Percentiles rank a stretch among this genome's conserved stretches.
These are phyloP conservation scores for Melanopsichium pennsylvanicum DNA, from an alignment of 1,284 basidiomycete species.

Conservation along the genomic window DNA sequence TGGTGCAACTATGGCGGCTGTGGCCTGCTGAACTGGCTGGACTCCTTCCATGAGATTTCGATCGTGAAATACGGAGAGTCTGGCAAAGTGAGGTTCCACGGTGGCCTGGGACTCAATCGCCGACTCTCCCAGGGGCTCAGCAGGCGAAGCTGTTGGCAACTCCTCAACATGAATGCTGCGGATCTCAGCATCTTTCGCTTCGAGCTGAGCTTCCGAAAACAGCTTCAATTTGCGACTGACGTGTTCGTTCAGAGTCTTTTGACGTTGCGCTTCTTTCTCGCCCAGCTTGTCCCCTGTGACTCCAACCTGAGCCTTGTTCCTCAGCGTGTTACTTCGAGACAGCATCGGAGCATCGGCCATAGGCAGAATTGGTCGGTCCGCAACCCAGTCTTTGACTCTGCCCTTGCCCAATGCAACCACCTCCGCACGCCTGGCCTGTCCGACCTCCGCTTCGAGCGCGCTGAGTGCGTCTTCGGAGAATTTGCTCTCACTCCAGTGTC, in stretches of 20 bases:
- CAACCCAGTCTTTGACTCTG: slow-evolving; percentile 45
- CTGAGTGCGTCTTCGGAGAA: slow-evolving; percentile 40
- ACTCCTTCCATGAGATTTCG: slow-evolving; percentile 1
- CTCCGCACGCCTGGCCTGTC: slow-evolving; percentile 39
- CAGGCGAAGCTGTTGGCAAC: neutral
- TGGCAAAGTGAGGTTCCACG: slow-evolving; percentile 2
- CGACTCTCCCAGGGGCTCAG: neutral
- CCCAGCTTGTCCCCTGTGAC: neutral
- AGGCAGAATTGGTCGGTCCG: slow-evolving; percentile 10
- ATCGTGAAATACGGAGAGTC: slow-evolving; percentile 41
- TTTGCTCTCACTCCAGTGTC: slow-evolving; percentile 35
- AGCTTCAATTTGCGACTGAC: slow-evolving; percentile 15
- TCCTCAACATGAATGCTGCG: slow-evolving; percentile 15
- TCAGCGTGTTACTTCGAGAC: slow-evolving; percentile 36
- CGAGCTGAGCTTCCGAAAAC: slow-evolving; percentile 18
- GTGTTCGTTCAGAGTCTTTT: slow-evolving; percentile 19
- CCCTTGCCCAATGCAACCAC: slow-evolving; percentile 45
- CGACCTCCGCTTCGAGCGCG: slow-evolving; percentile 46
- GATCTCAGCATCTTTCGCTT: slow-evolving; percentile 1
- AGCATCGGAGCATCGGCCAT: slow-evolving; percentile 29
- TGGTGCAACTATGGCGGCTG: neutral
- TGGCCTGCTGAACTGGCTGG: neutral
- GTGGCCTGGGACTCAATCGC: neutral
- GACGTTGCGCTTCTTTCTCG: slow-evolving; percentile 14
- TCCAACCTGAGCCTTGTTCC: slow-evolving; percentile 9